Evolutionary conservation across 1,284 basidiomycete species (phyloP), one percentile per base, ranked within the genome.

Genomic region (Anthracocystis walkeri): DNA sequence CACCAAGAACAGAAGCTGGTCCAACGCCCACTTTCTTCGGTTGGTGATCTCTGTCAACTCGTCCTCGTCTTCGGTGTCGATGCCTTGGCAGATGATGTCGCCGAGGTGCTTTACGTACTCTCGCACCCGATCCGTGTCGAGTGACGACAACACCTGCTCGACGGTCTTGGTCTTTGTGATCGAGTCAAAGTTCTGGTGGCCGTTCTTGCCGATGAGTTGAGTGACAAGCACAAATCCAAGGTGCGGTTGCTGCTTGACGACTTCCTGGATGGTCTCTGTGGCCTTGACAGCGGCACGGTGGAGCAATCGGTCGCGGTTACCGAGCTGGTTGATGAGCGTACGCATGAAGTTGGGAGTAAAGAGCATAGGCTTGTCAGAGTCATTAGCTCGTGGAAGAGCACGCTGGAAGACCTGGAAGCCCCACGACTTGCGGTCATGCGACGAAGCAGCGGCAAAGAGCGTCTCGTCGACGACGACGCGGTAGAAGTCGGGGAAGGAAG

Each of bases 311-410:
- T 97, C 94, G 58, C 89, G 89, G 60, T 92, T 92, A 0, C 93
- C 92, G 21, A 99, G 89, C 83, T 98, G 94, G 85, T 96, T 97
- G 77, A 97, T 95, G 93, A 95, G 96, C 42, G 92, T 92, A 46
- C 94, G 91, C 92, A 98, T 95, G 81, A 97, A 93, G 85, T 97
- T 96, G 79, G 92, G 92, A 12, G 94, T 96, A 86, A 98, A 97
- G 20, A 98, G 88, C 88, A 93, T 91, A 0, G 93, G 91, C 78
- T 95, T 88, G 56, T 90, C 91, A 25, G 89, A 85, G 20, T 90
- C 86, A 7, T 89, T 88, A 21, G 94, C 89, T 18, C 91, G 90
- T 8, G 90, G 89, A 42, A 97, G 87, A 0, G 93, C 90, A 72
- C 90, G 92, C 80, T 92, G 90, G 85, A 98, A 93, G 21, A 97